phyloP scores from a whole-genome alignment of 192 early-diverging fungal species.

The Spizellomyces sp. region DNA sequence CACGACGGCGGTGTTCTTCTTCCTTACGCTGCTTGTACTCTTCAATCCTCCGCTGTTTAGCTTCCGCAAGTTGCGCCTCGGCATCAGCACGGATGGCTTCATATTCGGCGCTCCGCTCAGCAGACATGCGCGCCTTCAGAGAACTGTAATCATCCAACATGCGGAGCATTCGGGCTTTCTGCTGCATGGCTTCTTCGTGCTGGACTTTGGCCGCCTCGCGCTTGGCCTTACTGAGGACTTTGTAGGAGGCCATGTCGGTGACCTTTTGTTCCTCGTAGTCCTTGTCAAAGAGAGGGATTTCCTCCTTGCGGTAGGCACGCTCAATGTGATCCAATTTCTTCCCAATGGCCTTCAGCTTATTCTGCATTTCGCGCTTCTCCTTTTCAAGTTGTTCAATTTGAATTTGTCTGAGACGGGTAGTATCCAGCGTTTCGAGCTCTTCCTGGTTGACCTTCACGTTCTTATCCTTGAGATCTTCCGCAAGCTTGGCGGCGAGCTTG shows the following conservation, averaged over 20 bases:
- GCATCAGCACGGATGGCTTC: slow-evolving; percentile 57
- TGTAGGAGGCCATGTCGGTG: slow-evolving; percentile 78
- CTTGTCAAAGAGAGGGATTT: slow-evolving; percentile 84
- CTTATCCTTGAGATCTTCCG: slow-evolving; percentile 52
- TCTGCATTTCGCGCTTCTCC: slow-evolving; percentile 78
- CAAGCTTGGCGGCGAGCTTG: slow-evolving; percentile 77
- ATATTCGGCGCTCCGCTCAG: slow-evolving; percentile 60
- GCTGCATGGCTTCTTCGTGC: slow-evolving; percentile 69
- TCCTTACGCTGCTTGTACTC: slow-evolving; percentile 57
- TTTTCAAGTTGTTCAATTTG: slow-evolving; percentile 91
- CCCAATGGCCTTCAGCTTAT: slow-evolving; percentile 70
- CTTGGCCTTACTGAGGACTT: slow-evolving; percentile 70
- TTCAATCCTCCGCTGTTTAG: slow-evolving; percentile 71
- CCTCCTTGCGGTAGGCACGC: slow-evolving; percentile 89
- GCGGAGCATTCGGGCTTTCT: slow-evolving; percentile 78
- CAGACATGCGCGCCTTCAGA: slow-evolving; percentile 56
- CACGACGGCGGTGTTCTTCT: slow-evolving; percentile 43
- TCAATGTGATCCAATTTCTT: slow-evolving; percentile 90
- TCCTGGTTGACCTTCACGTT: slow-evolving; percentile 52
- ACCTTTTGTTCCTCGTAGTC: slow-evolving; percentile 91
- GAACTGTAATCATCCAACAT: slow-evolving; percentile 81
- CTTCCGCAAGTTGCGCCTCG: slow-evolving; percentile 66
- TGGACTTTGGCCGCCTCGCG: slow-evolving; percentile 65
- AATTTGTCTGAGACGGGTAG: slow-evolving; percentile 74
- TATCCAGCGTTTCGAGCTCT: slow-evolving; percentile 84